phyloP scores from a whole-genome alignment of 768 basidiomycete genomes.

The Russula earlei region DNA sequence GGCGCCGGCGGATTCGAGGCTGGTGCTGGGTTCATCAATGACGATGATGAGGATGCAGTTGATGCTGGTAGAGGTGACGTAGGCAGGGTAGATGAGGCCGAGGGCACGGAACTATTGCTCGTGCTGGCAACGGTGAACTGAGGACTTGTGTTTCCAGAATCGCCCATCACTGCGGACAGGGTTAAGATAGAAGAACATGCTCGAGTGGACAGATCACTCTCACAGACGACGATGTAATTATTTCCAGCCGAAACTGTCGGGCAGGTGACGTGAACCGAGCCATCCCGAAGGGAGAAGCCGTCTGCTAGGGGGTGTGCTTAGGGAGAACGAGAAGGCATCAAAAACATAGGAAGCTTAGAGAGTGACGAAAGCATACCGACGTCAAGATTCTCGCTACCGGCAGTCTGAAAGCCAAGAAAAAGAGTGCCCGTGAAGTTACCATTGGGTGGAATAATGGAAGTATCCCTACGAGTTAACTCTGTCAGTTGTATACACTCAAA shows the following conservation, averaged over 20 bases:
- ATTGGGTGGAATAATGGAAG: constrained; percentile 31
- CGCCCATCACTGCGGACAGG: constrained; percentile 5
- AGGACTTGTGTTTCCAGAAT: constrained; percentile 16
- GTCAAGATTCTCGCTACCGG: constrained; percentile 35
- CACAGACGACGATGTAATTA: constrained; percentile 42
- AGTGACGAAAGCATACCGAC: constrained; percentile 32
- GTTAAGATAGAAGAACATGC: neutral
- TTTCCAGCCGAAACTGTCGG: constrained; percentile 30
- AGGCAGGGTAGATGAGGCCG: neutral
- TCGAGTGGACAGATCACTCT: constrained; percentile 5
- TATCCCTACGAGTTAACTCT: constrained; percentile 15
- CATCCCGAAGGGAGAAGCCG: constrained; percentile 33
- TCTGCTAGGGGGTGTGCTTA: constrained; percentile 37
- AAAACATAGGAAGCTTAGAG: too few species aligned
- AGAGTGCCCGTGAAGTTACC: constrained; percentile 32
- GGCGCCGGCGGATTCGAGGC: neutral
- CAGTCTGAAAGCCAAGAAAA: constrained; percentile 35
- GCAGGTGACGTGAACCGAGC: constrained; percentile 32
- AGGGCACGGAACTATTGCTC: neutral
- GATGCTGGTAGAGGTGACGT: neutral
- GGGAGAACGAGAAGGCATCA: neutral
- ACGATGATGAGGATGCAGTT: neutral
- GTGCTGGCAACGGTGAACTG: constrained; percentile 9
- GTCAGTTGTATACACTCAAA: neutral
- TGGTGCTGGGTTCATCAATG: neutral